Evolutionary conservation across 1,139 yeast species (phyloP), one percentile per base, ranked within the genome.

Genomic region (Debaryomyces singareniensis): DNA sequence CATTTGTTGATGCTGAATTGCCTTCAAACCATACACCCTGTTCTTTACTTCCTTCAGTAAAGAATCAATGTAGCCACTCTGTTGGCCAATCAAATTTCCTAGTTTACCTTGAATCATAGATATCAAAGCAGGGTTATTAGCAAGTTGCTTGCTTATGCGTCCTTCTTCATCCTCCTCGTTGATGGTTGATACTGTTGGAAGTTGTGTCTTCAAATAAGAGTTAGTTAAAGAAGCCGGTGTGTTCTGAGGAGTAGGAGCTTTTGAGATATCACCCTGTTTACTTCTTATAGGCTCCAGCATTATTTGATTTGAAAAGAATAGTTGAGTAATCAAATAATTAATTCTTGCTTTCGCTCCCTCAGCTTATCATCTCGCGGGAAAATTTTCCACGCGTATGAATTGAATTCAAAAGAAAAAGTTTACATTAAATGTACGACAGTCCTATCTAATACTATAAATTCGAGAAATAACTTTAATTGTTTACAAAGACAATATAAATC

Each of bases 161-260:
- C 43, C 43, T 26, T 61, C 69, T 32, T 51, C 56, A 35, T 56
- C 68, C 47, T 78, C 87, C 57, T 87, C 96, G 40, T 63, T 66
- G 52, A 86, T 86, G 29, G 95, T 81, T 27, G 89, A 77, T 35
- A 84, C 80, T 6, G 77, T 67, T 11, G 95, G 95, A 39, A 78
- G 75, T 39, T 78, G 75, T 38, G 70, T 71, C 58, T 71, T 78
- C 53, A 83, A 68, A 55, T 77, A 87, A 29, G 91, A 81, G 38
- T 77, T 78, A 28, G 85, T 74, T 25, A 83, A 84, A 18, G 95
- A 80, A 4, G 97, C 84, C 15, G 99, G 99, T 2, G 99, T 91
- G 68, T 91, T 91, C 55, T 93, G 98, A 9, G 99, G 99, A 2
- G 99, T 91, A 29, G 99, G 98, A 4, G 98, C 98, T 52, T 81